phyloP scores from a whole-genome alignment of 768 basidiomycete genomes.

The Panus rudis region DNA sequence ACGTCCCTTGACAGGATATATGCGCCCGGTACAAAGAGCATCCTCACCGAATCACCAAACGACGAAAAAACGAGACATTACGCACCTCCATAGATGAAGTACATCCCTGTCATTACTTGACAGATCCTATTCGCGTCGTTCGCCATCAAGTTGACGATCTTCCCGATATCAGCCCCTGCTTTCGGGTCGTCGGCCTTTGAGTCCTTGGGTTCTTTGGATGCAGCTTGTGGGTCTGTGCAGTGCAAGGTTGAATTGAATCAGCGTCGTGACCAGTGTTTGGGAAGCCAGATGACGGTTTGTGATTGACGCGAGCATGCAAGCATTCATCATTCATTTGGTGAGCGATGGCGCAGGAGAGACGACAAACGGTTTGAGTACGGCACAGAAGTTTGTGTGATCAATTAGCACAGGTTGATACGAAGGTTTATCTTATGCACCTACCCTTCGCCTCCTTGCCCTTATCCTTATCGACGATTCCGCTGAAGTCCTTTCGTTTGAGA shows the following conservation, averaged over 20 bases:
- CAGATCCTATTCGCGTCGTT: constrained; percentile 58
- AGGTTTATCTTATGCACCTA: neutral
- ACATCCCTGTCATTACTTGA: constrained; percentile 45
- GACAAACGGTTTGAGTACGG: neutral
- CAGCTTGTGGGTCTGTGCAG: too few relatives aligned
- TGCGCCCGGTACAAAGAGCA: too few relatives aligned
- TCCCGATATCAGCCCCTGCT: constrained; percentile 80
- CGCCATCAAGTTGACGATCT: constrained; percentile 88
- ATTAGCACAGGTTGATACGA: neutral
- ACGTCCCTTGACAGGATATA: too few relatives aligned
- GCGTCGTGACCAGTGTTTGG: too few relatives aligned
- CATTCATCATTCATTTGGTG: constrained; percentile 11
- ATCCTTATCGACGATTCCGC: constrained; percentile 60
- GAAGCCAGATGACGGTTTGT: too few relatives aligned
- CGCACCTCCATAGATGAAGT: constrained; percentile 63
- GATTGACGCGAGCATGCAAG: too few relatives aligned
- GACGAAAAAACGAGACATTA: too few relatives aligned
- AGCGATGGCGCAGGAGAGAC: neutral
- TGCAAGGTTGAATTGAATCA: too few relatives aligned
- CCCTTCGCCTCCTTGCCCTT: constrained; percentile 26
- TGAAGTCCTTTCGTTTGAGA: constrained; percentile 75
- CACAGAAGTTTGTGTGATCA: neutral
- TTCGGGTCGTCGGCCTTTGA: constrained; percentile 44
- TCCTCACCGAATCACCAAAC: too few relatives aligned
- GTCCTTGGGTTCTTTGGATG: too few relatives aligned